Percentiles rank a stretch among this genome's conserved stretches.
These are phyloP conservation scores for Phytophthora pini DNA, from an alignment of 352 stramenopile genomes.

Conservation along the genomic window DNA sequence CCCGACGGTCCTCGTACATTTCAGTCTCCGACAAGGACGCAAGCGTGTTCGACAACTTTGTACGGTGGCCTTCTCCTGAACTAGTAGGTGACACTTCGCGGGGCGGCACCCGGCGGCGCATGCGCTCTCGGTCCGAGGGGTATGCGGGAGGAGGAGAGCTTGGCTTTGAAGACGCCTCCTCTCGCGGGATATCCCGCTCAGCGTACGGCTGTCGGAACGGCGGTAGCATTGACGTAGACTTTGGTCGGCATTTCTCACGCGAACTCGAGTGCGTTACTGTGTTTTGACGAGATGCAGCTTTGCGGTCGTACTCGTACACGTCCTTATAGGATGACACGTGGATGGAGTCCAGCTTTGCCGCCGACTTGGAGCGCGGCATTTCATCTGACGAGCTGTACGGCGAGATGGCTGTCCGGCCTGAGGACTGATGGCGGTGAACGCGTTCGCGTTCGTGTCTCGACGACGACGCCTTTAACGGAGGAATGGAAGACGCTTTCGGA, in stretches of 20 bases:
- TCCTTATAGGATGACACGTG: conserved; percentile 4
- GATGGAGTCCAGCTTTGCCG: conserved; percentile 13
- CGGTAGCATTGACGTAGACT: conserved; percentile 18
- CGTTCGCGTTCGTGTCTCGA: conserved; percentile 16
- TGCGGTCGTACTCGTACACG: conserved; percentile 2
- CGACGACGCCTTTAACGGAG: conserved; percentile 7
- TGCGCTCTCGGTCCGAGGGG: conserved; percentile 12
- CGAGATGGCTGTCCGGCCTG: conserved; percentile 1
- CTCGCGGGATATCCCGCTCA: conserved; percentile 3
- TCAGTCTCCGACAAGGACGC: conserved; percentile 23
- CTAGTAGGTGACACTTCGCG: conserved; percentile 2
- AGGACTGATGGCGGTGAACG: conserved; percentile 13
- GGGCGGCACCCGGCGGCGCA: not conserved
- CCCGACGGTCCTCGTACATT: conserved; percentile 17
- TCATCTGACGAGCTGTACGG: conserved; percentile 10
- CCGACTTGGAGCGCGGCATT: conserved; percentile 14
- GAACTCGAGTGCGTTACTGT: conserved; percentile 1
- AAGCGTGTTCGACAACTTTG: conserved; percentile 3
- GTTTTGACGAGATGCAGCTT: not conserved
- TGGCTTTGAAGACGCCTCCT: not conserved
- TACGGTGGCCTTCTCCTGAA: conserved; percentile 5
- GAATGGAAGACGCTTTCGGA: conserved; percentile 27
- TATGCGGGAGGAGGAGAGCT: conserved; percentile 1
- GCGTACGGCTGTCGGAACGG: conserved; percentile 15
- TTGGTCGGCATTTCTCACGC: conserved; percentile 10